Evolutionary conservation across 2,329 filamentous ascomycete species (phyloP).

Genomic region (Torrubiella hemipterigena): DNA sequence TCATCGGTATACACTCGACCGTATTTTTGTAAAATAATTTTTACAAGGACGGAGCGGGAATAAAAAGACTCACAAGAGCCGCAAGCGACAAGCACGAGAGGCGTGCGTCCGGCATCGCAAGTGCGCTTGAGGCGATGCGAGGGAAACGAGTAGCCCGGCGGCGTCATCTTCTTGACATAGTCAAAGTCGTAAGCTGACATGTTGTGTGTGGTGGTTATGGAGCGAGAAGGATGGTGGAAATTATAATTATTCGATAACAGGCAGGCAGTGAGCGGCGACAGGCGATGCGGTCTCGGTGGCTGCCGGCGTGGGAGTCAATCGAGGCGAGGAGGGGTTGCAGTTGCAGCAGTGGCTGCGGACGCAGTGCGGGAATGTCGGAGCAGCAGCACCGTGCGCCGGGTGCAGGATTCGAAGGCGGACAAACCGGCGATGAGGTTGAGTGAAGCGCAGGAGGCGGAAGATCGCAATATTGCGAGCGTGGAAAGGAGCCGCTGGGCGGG

Average conservation of each 20-base stretch:
- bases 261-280: not conserved
- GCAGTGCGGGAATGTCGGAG: not conserved
- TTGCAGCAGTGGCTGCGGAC: too few species aligned
- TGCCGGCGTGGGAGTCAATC: too few species aligned
- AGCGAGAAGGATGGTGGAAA: not conserved
- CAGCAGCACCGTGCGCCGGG: not conserved
- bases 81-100: constrained; percentile 57
- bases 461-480: too few species aligned
- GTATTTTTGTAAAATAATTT: not conserved
- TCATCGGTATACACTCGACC: too few species aligned
- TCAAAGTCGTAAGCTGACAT: constrained; percentile 13
- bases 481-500: too few species aligned
- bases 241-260: not conserved
- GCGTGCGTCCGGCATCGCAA: constrained; percentile 41
- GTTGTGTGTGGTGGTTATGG: not conserved
- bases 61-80: constrained; percentile 37
- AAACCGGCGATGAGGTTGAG: not conserved
- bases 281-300: not conserved
- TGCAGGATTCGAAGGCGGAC: not conserved
- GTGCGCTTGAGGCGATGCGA: constrained; percentile 43
- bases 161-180: constrained; percentile 21
- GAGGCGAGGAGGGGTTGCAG: too few species aligned
- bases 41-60: not conserved
- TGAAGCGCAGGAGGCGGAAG: not conserved
- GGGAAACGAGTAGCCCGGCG: constrained; percentile 45